Evolutionary conservation across 495 filamentous ascomycete genomes (phyloP), one percentile per base, ranked within the genome.

Genomic region (Aspergillus wentii): DNA sequence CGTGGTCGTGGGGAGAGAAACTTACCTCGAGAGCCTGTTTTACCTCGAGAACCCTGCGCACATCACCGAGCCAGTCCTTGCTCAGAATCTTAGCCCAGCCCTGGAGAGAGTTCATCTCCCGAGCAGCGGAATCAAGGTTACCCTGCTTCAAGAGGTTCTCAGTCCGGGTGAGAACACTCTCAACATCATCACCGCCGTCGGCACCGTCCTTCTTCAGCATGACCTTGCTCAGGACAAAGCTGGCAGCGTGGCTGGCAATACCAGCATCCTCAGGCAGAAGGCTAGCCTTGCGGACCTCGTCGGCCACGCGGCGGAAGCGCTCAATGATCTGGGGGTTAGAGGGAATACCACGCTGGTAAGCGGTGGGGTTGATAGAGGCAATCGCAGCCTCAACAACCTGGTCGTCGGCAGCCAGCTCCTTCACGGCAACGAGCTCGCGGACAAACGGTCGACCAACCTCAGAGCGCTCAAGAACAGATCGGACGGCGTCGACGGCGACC

Each of bases 11-110:
- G 16, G 5, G 6, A 36, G 9, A 3, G 17, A 54, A 40, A 49
- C 81, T 78, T 64, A 95, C 92, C 59, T 97, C 92, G 48, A 98
- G 68, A 53, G 92, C 92, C 64, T 97, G 91, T 66, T 86, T 80
- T 27, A 97, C 94, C 63, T 98, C 92, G 64, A 97, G 68, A 46
- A 94, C 83, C 64, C 82, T 79, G 49, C 92, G 75, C 17, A 85
- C 81, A 73, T 98, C 92, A 27, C 69, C 77, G 49, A 98, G 52
- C 92, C 92, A 98, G 58, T 98, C 92, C 52, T 82, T 78, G 56
- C 85, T 89, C 56, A 98, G 64, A 33, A 84, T 91, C 70, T 89
- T 94, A 16, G 90, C 88, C 92, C 94, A 97, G 16, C 92, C 92
- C 38, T 77, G 71, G 34, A 98, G 69, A 14, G 76, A 76, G 57